Evolutionary conservation across 2,329 filamentous ascomycete genomes (phyloP), one percentile per base, ranked within the genome.

Genomic region (Esteya vermicola): DNA sequence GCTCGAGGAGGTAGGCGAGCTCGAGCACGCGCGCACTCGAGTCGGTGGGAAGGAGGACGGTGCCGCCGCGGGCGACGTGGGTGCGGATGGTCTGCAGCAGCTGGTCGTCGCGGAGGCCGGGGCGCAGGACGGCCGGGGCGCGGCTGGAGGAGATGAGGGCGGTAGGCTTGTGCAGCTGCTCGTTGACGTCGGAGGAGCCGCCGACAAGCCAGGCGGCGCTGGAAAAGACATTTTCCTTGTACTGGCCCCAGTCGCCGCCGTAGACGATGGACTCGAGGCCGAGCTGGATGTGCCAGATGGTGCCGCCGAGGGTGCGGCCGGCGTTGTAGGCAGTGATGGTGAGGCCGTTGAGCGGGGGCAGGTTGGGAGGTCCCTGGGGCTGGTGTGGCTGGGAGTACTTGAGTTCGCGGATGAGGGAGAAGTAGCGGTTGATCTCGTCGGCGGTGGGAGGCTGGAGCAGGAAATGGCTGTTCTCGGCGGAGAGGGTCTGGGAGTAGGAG

Each of bases 221-320:
- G 0, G 89, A 79, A 44, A 94, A 78, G 14, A 96, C 86, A 60
- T 94, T 93, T 57, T 98, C 91, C 50, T 85, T 77, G n/a, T 83
- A 85, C 60, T 95, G 88, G 51, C 95, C 95, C 91, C 91, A 98
- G 54, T 96, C 89, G 16, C 95, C 85, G 1, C 91, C 89, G 52
- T 98, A 96, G 1, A 98, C 88, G 32, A 98, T 89, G 1, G 88
- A 95, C 57, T 98, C 91, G 54, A 95, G 72, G 0, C 88, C 86
- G 63, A 96, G 86, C 53, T 96, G 89, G 48, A 98, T 88, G 53
- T 96, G 89, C 91, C 91, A 98, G 64, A 98, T 94, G 20, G 91
- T 96, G 41, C 91, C 91, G 57, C 91, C 91, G 0, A 96, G 72
- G 0, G 89, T 95, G 56, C 95, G 89, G 47, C 91, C 91, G 8